Conservation (phyloP, 768 basidiomycete genomes). For the Grammothele lineata region DNA sequence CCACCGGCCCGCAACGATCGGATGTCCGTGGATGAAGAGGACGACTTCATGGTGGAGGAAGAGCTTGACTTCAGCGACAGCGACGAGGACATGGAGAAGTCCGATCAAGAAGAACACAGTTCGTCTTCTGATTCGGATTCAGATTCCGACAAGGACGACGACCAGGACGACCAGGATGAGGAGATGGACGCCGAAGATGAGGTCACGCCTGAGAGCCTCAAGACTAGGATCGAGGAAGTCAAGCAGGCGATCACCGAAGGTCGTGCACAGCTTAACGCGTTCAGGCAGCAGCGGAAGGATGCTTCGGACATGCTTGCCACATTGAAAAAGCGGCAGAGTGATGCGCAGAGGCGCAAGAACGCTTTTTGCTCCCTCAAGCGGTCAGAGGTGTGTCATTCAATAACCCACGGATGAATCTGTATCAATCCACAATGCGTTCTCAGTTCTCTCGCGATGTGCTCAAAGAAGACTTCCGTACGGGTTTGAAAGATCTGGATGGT, state of each 20-base stretch:
- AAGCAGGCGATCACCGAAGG: constrained; percentile 37
- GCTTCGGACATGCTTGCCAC: constrained; percentile 31
- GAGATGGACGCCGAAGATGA: constrained; percentile 2
- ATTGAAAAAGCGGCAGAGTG: constrained; percentile 36
- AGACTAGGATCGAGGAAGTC: constrained; percentile 40
- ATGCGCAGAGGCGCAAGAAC: constrained; percentile 46
- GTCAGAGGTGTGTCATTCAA: constrained; percentile 38
- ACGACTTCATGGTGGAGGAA: constrained; percentile 29
- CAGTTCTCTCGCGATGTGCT: constrained; percentile 54
- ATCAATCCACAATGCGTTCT: too few relatives aligned
- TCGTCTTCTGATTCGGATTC: constrained; percentile 14
- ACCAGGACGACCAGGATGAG: constrained; percentile 21
- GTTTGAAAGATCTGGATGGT: constrained; percentile 59
- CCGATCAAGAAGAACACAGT: constrained; percentile 20
- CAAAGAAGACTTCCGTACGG: constrained; percentile 56
- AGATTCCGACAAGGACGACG: constrained; percentile 18
- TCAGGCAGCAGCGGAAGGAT: constrained; percentile 39
- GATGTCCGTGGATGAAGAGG: constrained; percentile 24
- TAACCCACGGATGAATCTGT: too few relatives aligned
- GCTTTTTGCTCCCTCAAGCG: constrained; percentile 56
- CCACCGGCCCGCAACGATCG: neutral
- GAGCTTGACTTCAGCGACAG: constrained; percentile 20
- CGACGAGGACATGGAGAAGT: constrained; percentile 19
- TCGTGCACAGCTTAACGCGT: constrained; percentile 34
- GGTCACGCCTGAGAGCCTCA: constrained; percentile 41